A percentile compares a stretch with the other conserved stretches of the same genome.
phyloP scores from a whole-genome alignment of 495 filamentous ascomycete genomes.

The Penicillium angulare region DNA sequence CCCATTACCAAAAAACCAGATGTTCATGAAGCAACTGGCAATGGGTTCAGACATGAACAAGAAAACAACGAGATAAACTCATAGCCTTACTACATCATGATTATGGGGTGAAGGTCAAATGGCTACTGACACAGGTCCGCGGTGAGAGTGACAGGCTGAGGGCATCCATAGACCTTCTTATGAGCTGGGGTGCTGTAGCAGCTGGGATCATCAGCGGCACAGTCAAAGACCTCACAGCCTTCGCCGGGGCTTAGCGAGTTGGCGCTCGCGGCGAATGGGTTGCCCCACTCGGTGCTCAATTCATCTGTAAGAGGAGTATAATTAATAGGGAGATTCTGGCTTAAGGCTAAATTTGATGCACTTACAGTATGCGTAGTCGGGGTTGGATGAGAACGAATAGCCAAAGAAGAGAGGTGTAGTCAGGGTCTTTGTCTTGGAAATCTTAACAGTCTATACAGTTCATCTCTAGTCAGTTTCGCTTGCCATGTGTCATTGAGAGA shows the following conservation, averaged over 20 bases:
- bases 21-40: too few relatives aligned
- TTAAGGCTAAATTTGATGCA: conserved; percentile 10
- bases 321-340: neutral
- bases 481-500: conserved; percentile 1
- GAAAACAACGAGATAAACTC: conserved; percentile 8
- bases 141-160: conserved; percentile 25
- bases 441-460: conserved; percentile 27
- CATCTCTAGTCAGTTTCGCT: conserved; percentile 14
- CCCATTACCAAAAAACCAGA: too few relatives aligned
- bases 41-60: conserved; percentile 9
- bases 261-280: conserved; percentile 26
- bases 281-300: conserved; percentile 29
- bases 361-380: conserved; percentile 32
- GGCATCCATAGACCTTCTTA: conserved; percentile 32
- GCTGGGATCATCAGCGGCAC: conserved; percentile 25
- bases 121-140: conserved; percentile 22
- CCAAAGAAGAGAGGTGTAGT: conserved; percentile 27
- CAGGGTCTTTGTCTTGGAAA: conserved; percentile 28
- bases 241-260: conserved; percentile 30
- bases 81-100: too few relatives aligned
- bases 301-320: conserved; percentile 19
- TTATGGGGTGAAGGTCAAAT: conserved; percentile 5
- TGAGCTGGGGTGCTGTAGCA: conserved; percentile 30
- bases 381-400: conserved; percentile 28
- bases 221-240: conserved; percentile 29